phyloP scores from a whole-genome alignment of 2,329 filamentous ascomycete species.

The Pseudogymnoascus verrucosus region DNA sequence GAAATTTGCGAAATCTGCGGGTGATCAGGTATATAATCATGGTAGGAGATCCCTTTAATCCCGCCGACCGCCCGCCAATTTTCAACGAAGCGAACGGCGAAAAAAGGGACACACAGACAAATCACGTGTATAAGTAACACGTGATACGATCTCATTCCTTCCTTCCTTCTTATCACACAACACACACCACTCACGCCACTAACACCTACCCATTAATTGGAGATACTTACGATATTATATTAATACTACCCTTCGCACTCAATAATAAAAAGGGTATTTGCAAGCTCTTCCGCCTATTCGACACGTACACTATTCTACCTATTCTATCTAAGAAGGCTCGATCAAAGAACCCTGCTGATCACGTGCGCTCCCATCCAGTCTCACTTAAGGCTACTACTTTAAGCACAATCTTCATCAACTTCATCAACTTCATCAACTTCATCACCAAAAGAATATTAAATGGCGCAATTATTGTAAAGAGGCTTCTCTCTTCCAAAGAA shows the following conservation, averaged over 20 bases:
- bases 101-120: neutral
- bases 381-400: neutral
- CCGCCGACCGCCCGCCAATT: constrained; percentile 8
- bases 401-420: neutral
- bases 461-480: constrained; percentile 8
- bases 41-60: constrained; percentile 1
- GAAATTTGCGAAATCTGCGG: constrained; percentile 10
- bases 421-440: neutral
- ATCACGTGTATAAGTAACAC: neutral
- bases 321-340: neutral
- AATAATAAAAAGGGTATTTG: neutral
- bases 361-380: neutral
- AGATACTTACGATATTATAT: neutral
- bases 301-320: neutral
- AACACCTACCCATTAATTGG: neutral
- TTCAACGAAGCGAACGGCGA: neutral
- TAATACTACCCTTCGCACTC: neutral
- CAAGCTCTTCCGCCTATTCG: no score
- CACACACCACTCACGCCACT: no score
- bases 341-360: constrained; percentile 1
- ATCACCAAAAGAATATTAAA: neutral
- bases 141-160: neutral
- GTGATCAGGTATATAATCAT: constrained; percentile 10
- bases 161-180: neutral
- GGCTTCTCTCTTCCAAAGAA: neutral